Evolutionary conservation across 2,329 filamentous ascomycete genomes (phyloP), one percentile per base, ranked within the genome.

Genomic region (Lachnellula subtilissima): DNA sequence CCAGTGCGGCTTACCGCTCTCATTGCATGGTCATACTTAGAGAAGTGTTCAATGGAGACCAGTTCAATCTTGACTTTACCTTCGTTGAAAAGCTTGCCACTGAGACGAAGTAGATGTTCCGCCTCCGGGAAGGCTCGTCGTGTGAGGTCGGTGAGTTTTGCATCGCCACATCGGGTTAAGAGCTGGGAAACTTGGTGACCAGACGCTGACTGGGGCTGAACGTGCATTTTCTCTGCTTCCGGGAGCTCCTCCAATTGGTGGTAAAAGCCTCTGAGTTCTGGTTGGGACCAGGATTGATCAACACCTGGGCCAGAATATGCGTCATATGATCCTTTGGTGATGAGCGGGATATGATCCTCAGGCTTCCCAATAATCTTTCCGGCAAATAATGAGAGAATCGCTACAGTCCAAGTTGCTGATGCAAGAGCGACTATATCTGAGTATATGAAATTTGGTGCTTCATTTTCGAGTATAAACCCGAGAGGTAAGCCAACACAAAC

Each of bases 351-450:
- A 7, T 48, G 19, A 14, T 39, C 67, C 61, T 74, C 67, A 46
- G 73, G 71, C 1, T 76, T 76, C 65, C 77, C 73, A 9, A 76
- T 73, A 59, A 81, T 72, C 40, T 78, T 78, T 1, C 77, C 76
- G 11, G 72, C 76, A 54, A 71, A 69, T 32, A 80, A 68, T 3
- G 76, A 76, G 4, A 80, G 68, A 17, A 81, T 65, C 11, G 77
- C 79, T 23, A 76, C 75, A n/a, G 73, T 78, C 79, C 79, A 82
- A 14, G 78, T 80, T 6, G 75, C 70, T 3, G 71, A 64, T 6
- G 71, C 77, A 4, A 82, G 70, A 2, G 75, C 74, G 58, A 80
- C 74, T 9, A 80, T 74, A 47, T 74, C 72, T 17, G 72, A 71
- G 61, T 76, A 81, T 3, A 66, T 48, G 57, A 76, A 80, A 0